Conservation (phyloP, 306 rosid species). For the Vicia sativa region DNA sequence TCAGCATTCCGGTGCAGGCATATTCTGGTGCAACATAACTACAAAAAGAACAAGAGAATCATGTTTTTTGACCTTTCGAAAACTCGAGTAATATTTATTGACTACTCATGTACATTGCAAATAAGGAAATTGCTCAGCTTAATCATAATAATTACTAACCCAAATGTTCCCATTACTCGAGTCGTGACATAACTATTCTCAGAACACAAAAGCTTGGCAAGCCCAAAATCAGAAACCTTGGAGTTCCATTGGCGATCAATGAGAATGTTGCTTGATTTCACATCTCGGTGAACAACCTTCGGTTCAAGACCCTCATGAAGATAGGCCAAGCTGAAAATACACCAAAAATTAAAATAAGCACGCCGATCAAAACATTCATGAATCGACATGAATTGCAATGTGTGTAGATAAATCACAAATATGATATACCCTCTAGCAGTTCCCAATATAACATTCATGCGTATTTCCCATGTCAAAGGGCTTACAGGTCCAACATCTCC, state of each 20-base stretch:
- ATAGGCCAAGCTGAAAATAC: conserved; percentile 77
- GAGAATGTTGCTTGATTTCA: conserved; percentile 90
- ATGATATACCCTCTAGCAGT: conserved; percentile 85
- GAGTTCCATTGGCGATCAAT: conserved; percentile 92
- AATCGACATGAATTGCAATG: conserved; percentile 27
- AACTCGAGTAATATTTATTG: not conserved
- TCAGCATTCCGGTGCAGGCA: conserved; percentile 97
- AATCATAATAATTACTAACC: conserved; percentile 85
- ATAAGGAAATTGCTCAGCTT: conserved; percentile 6
- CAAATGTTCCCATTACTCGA: conserved; percentile 99
- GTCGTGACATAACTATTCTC: conserved; percentile 93
- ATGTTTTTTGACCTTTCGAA: conserved; percentile 24
- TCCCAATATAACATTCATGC: conserved; percentile 81
- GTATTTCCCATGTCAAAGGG: conserved; percentile 90
- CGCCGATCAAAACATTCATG: conserved; percentile 28
- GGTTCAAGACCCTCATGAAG: conserved; percentile 99
- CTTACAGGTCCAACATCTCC: conserved; percentile 91
- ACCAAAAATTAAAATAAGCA: conserved; percentile 3
- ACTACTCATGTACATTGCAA: no score
- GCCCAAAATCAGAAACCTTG: conserved; percentile 97
- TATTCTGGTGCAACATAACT: conserved; percentile 99
- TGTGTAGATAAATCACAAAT: conserved; percentile 19
- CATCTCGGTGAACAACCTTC: conserved; percentile 94
- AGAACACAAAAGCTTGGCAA: conserved; percentile 85
- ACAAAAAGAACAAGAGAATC: conserved; percentile 40